phyloP scores from a whole-genome alignment of 495 filamentous ascomycete species.

The Daldinia decipiens region DNA sequence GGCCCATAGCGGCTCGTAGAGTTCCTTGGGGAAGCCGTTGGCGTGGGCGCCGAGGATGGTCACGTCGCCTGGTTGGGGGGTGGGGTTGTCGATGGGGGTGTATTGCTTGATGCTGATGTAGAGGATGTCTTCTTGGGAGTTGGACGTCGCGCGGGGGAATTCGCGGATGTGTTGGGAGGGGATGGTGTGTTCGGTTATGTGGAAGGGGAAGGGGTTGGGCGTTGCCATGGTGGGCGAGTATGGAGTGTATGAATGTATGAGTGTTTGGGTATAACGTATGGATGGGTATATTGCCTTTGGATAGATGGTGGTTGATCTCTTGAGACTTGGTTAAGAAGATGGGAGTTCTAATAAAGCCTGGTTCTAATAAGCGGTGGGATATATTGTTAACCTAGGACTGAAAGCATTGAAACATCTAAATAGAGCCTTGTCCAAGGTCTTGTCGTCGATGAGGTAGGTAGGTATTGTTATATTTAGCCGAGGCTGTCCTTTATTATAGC shows the following conservation, averaged over 20 bases:
- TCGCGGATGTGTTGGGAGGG: constrained; percentile 77
- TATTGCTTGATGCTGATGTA: constrained; percentile 85
- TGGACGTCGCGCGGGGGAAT: constrained; percentile 70
- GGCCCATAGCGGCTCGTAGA: constrained; percentile 90
- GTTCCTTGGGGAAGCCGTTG: constrained; percentile 93
- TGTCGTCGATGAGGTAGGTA: not conserved
- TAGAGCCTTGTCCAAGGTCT: not conserved
- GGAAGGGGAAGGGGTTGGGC: constrained; percentile 39
- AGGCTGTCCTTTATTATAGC: constrained; percentile 9
- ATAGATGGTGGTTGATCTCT: not conserved
- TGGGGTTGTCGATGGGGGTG: constrained; percentile 71
- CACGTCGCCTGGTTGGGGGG: constrained; percentile 74
- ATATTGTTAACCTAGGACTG: not conserved
- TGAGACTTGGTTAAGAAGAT: not conserved
- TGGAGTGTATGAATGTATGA: not conserved
- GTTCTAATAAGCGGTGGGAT: not conserved
- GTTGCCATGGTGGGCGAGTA: constrained; percentile 1
- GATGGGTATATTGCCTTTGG: not conserved
- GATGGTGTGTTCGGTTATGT: constrained; percentile 66
- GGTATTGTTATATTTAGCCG: constrained; percentile 27
- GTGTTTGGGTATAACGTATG: not conserved
- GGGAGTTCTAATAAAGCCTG: not conserved
- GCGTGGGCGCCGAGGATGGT: constrained; percentile 88
- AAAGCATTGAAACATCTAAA: not conserved
- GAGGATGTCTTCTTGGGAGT: constrained; percentile 70